Conservation (phyloP, 2,329 filamentous ascomycete species). For the Trichoderma guizhouense region DNA sequence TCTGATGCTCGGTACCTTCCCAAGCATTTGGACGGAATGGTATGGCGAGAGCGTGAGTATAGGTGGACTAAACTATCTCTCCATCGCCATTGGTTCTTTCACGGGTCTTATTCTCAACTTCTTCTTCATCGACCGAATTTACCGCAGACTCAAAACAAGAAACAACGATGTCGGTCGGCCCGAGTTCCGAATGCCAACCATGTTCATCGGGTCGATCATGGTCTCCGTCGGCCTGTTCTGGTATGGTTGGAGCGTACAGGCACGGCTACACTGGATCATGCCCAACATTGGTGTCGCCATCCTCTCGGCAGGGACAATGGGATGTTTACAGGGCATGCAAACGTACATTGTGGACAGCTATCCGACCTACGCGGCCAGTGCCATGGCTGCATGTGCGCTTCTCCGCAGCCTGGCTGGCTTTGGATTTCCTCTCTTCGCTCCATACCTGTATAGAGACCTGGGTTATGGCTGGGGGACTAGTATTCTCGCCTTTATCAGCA, state of each 20-base stretch:
- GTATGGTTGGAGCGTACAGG: not conserved
- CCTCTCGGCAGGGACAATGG: not conserved
- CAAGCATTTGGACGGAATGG: not conserved
- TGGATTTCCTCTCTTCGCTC: not conserved
- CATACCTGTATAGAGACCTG: not conserved
- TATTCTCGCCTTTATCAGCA: not conserved
- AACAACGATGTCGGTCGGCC: not conserved
- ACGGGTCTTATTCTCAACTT: not conserved
- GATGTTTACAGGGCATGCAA: not conserved
- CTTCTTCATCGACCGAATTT: not conserved
- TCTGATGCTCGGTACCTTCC: not conserved
- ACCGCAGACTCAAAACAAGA: not conserved
- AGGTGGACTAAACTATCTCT: not conserved
- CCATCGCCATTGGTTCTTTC: not conserved
- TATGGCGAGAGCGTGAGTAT: not conserved
- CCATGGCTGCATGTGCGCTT: not conserved
- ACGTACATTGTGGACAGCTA: not conserved
- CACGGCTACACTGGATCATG: not conserved
- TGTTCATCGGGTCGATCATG: not conserved
- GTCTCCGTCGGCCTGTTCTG: not conserved
- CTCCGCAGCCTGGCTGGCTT: not conserved
- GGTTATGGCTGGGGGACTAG: not conserved
- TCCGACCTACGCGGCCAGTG: not conserved
- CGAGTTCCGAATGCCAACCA: not conserved
- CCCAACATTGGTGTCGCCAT: not conserved